These are phyloP conservation scores for Salvia hispanica DNA, from an alignment of 257 asterid species.

Conservation along the genomic window DNA sequence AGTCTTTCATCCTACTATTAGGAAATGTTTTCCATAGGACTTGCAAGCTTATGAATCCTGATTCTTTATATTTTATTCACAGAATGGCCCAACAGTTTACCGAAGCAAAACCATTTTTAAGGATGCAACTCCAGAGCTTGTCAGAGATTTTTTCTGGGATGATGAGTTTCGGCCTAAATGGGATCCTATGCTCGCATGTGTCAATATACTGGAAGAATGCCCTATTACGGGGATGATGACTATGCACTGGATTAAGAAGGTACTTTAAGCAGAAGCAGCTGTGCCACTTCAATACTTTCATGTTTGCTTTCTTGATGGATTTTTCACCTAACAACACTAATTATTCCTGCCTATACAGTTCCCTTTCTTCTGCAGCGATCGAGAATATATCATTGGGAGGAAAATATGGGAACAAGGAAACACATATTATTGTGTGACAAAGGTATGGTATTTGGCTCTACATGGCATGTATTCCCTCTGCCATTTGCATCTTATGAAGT, in stretches of 20 bases:
- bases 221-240: slow-evolving; percentile 71
- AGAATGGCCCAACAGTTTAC: slow-evolving; percentile 70
- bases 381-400: slow-evolving; percentile 80
- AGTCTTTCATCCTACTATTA: not conserved
- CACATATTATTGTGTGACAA: slow-evolving; percentile 63
- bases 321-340: slow-evolving; percentile 25
- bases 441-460: slow-evolving; percentile 42
- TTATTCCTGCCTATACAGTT: slow-evolving; percentile 54
- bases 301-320: slow-evolving; percentile 20
- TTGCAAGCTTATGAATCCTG: slow-evolving; percentile 9
- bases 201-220: slow-evolving; percentile 73
- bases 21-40: slow-evolving; percentile 13
- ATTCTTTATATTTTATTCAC: slow-evolving; percentile 29
- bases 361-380: slow-evolving; percentile 91
- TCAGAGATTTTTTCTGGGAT: slow-evolving; percentile 96
- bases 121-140: slow-evolving; percentile 85
- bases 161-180: slow-evolving; percentile 88
- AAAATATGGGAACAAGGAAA: slow-evolving; percentile 82
- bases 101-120: slow-evolving; percentile 83
- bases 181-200: slow-evolving; percentile 79
- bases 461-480: not conserved
- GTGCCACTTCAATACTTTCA: not conserved
- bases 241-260: slow-evolving; percentile 92
- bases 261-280: slow-evolving; percentile 31
- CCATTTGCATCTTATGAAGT: slow-evolving; percentile 3